These are phyloP conservation scores for Mycena alexandri DNA, from an alignment of 768 basidiomycete genomes.

Conservation along the genomic window DNA sequence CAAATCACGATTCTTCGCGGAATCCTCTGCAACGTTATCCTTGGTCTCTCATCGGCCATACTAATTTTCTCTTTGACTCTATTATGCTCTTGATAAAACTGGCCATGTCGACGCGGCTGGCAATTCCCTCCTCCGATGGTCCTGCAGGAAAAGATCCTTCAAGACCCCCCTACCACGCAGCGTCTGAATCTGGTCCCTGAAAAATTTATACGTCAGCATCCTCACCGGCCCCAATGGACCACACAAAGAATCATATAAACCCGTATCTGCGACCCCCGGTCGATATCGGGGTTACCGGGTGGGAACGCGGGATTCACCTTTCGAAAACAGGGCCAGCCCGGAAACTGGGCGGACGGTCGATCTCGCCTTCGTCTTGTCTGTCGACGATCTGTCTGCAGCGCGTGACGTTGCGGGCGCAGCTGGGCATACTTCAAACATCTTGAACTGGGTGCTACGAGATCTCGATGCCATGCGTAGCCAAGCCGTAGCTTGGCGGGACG, in stretches of 20 bases:
- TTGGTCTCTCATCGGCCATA: slow-evolving; percentile 17
- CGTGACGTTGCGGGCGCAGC: too few species aligned
- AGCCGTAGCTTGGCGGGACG: too few species aligned
- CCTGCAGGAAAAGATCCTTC: too few species aligned
- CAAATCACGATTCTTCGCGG: slow-evolving; percentile 26
- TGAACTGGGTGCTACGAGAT: slow-evolving; percentile 27
- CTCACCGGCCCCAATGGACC: slow-evolving; percentile 43
- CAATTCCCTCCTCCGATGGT: too few species aligned
- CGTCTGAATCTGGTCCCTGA: too few species aligned
- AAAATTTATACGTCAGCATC: slow-evolving; percentile 44
- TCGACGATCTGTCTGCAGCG: too few species aligned
- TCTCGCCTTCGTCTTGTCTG: too few species aligned
- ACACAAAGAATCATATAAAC: slow-evolving; percentile 39
- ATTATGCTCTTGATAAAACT: slow-evolving; percentile 20
- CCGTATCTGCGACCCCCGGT: slow-evolving; percentile 43
- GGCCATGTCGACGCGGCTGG: slow-evolving; percentile 23
- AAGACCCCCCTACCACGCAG: too few species aligned
- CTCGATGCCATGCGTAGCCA: slow-evolving; percentile 18
- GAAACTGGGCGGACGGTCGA: too few species aligned
- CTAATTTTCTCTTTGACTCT: slow-evolving; percentile 15
- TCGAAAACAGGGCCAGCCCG: too few species aligned
- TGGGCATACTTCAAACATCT: slow-evolving; percentile 33
- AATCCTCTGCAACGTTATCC: slow-evolving; percentile 25
- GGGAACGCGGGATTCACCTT: too few species aligned
- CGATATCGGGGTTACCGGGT: too few species aligned